Base-by-base conservation (phyloP, 441 rosid species). In the Raphanus hybrid region DNA sequence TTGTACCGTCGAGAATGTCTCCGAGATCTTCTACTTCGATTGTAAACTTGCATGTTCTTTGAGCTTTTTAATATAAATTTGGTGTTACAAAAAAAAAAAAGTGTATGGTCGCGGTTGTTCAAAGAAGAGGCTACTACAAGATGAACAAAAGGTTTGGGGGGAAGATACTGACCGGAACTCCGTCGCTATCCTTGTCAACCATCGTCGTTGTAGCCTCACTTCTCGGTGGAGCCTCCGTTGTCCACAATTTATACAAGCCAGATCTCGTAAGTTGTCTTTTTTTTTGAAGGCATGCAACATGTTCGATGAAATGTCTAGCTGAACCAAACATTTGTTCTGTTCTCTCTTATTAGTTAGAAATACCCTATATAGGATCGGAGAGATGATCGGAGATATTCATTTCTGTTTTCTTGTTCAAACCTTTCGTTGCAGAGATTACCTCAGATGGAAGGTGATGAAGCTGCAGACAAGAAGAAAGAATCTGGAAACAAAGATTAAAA, bases 211-310 rank as follows among this genome's bases (percentile, higher is more conserved):
- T 89, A 57, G 85, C 67, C 29, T 89, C 96, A 11, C 93, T 91
- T 60, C 90, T 91, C 2, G 84, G 82, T 1, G 96, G 96, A 23
- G 90, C 94, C 64, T 91, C 96, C 20, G 60, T 88, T 18, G 92
- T 88, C 66, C 94, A 89, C 85, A 88, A 87, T 82, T 64, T 89
- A 41, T 85, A 86, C 81, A 87, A 85, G 68, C 96, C 96, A 10
- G 74, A 88, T 71, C 92, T 89, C 23, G 92, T 89, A 85, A 60
- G 29, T 43, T 37, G 8, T 71, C 4, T 2, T 52, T 0, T 12
- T 18, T 9, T 32, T 12, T 0, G 34, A 20, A n/a, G 0, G 79
- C 52, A 48, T n/a, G 32, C 18, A 66, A 69, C 11, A 23, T 67
- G 82, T 83, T 83, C 72, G 83, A 80, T 55, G 66, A 64, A 74